Evolutionary conservation across 2,329 filamentous ascomycete genomes (phyloP), one percentile per base, ranked within the genome.

Genomic region (Sarocladium oryzae): DNA sequence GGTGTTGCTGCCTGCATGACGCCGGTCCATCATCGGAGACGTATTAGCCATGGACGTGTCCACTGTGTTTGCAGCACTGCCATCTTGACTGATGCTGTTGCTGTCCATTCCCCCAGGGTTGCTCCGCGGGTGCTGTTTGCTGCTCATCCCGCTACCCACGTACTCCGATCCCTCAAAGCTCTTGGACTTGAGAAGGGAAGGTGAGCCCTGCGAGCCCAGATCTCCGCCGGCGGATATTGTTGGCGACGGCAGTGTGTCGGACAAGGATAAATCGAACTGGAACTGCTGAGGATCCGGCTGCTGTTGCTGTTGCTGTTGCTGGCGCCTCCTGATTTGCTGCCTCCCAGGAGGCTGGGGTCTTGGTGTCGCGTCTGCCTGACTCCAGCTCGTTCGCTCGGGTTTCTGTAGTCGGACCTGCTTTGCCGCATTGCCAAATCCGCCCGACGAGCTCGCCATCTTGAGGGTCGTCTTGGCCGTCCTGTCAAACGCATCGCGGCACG

Each of bases 381-480:
- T 57, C 63, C 67, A 69, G 11, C 57, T 59, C 11, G 58, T 62
- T 3, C 58, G 62, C 41, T 63, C 56, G 50, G 63, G 56, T 36
- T 59, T 56, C 43, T 59, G 53, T 48, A 63, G 56, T 36, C 57
- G 56, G 18, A 62, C 50, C 36, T 68, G 57, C 54, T 62, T 56
- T 51, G 61, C 51, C 51, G 64, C 55, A 53, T 60, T 53, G 10
- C 88, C 88, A 57, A 95, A 95, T 0, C 89, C 89, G 16, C 87
- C 91, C 1, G 86, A 92, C 2, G 86, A 88, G 65, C 91, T 85
- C 58, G 88, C 90, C 91, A 96, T 96, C 63, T 92, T 89, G 48
- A 97, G 87, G 0, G 92, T 97, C 9, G 91, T 91, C 70, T 93
- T 95, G 60, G 89, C 91, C 72, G 96, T 97, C 35, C 92, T 82